Evolutionary conservation across 2,329 filamentous ascomycete species (phyloP), one percentile per base, ranked within the genome.

Genomic region (Colletotrichum musae): DNA sequence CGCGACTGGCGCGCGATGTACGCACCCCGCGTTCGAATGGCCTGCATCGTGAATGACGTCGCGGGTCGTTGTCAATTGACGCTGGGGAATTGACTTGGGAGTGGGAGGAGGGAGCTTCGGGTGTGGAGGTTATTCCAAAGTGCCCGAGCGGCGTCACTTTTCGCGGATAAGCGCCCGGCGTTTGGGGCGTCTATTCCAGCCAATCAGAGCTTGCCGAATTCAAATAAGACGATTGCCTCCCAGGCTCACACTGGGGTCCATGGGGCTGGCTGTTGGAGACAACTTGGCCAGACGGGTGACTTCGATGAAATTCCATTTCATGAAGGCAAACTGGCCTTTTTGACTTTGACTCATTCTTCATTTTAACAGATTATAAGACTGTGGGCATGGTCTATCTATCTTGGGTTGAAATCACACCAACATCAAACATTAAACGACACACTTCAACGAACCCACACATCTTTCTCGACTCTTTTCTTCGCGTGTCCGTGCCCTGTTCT

Each of bases 1-100:
- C 77, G 77, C 52, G 78, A 72, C 71, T 77, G 80, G 70, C 82
- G 80, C 70, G 78, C 82, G 71, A 79, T 74, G 74, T 77, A 78
- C 41, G 75, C 77, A 47, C 74, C 76, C 72, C 78, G 76, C 71
- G 78, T 78, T 75, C 80, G 75, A 68, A 81, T 73, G 64, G 80
- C 77, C 73, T 77, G 77, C 80, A 82, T 82, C 51, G 73, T 77
- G 74, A 56, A 56, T 64, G 62, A 61, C 62, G 58, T 61, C 64
- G 47, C 64, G 18, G 39, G 16, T 32, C 59, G 56, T 21, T 59
- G 59, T 71, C 60, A 63, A 71, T 71, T 70, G 71, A 61, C 64
- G 47, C 66, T 58, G 21, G 58, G 56, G 48, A 57, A 28, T 68
- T 39, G 36, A 39, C 18, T 63, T 39, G 58, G 56, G 32, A 39